Percentiles rank a stretch among this genome's conserved stretches.
Conservation (phyloP, 1,139 yeast species). For the Pneumocystis sp. region DNA sequence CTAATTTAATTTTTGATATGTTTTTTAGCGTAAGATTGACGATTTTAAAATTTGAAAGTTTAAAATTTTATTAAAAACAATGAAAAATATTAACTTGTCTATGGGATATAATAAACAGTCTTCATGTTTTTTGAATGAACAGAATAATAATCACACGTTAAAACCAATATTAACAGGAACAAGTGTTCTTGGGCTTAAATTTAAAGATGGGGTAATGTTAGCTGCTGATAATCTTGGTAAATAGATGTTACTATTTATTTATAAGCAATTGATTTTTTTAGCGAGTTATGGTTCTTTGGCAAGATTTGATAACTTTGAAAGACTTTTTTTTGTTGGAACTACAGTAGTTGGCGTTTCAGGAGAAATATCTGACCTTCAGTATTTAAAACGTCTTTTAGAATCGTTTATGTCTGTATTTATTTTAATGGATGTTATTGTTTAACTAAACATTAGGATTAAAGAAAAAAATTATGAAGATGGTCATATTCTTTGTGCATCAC, state of each 20-base stretch:
- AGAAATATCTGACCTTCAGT: constrained; percentile 86
- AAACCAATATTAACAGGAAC: constrained; percentile 95
- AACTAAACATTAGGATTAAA: constrained; percentile 31
- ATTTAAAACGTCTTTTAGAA: constrained; percentile 57
- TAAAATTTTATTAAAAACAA: not conserved
- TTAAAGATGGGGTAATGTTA: constrained; percentile 73
- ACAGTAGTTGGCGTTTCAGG: constrained; percentile 92
- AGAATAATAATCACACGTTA: constrained; percentile 46
- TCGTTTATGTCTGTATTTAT: constrained; percentile 38
- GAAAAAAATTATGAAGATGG: constrained; percentile 71
- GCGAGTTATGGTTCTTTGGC: constrained; percentile 81
- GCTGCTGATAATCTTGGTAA: constrained; percentile 87
- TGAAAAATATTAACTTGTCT: not conserved
- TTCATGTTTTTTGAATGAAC: not conserved
- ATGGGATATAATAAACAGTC: not conserved
- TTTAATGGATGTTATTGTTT: not conserved
- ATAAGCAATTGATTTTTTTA: constrained; percentile 5
- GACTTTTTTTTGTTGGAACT: constrained; percentile 73
- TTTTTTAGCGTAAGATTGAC: too few relatives aligned
- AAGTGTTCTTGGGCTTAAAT: constrained; percentile 82
- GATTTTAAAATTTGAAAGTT: too few relatives aligned
- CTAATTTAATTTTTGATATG: too few relatives aligned
- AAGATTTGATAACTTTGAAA: constrained; percentile 70
- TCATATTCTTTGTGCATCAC: constrained; percentile 66
- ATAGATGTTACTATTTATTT: constrained; percentile 6